These are phyloP conservation scores for Dipodascopsis uninucleata DNA, from an alignment of 805 yeast genomes.

Conservation along the genomic window DNA sequence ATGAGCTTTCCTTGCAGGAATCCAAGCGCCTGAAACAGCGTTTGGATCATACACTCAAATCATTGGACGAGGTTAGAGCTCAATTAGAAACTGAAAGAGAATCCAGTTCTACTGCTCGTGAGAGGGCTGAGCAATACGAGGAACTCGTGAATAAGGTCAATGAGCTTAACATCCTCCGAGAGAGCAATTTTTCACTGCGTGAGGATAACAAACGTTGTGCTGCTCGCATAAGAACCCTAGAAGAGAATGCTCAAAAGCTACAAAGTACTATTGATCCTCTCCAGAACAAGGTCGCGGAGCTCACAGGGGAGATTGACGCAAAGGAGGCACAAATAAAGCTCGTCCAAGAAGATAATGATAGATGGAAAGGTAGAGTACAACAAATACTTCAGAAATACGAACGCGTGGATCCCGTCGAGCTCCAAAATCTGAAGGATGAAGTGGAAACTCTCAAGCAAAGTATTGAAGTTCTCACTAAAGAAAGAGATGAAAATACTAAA, in stretches of 20 bases:
- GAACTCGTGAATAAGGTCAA: constrained; percentile 52
- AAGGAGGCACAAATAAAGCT: constrained; percentile 49
- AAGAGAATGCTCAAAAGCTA: constrained; percentile 38
- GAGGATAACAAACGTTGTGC: constrained; percentile 43
- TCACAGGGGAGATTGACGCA: constrained; percentile 45
- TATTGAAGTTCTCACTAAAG: constrained; percentile 26
- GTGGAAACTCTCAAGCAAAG: constrained; percentile 31
- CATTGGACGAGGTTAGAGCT: constrained; percentile 50
- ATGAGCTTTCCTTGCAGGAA: constrained; percentile 53
- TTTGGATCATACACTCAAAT: constrained; percentile 46
- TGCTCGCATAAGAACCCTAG: constrained; percentile 40
- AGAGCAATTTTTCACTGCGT: constrained; percentile 63
- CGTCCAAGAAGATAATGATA: constrained; percentile 51
- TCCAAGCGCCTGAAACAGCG: constrained; percentile 50
- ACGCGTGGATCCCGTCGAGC: constrained; percentile 48
- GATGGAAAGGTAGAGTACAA: constrained; percentile 54
- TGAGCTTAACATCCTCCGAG: constrained; percentile 60
- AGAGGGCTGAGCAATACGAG: constrained; percentile 40
- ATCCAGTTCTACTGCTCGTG: constrained; percentile 7
- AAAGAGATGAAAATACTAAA: constrained; percentile 21
- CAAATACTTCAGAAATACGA: constrained; percentile 46
- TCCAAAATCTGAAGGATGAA: constrained; percentile 38
- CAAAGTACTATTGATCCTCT: constrained; percentile 45
- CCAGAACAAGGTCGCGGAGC: constrained; percentile 39
- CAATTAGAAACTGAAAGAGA: constrained; percentile 43